These are phyloP conservation scores for Tetrahymena borealis DNA, from an alignment of 73 alveolate genomes.

Conservation along the genomic window DNA sequence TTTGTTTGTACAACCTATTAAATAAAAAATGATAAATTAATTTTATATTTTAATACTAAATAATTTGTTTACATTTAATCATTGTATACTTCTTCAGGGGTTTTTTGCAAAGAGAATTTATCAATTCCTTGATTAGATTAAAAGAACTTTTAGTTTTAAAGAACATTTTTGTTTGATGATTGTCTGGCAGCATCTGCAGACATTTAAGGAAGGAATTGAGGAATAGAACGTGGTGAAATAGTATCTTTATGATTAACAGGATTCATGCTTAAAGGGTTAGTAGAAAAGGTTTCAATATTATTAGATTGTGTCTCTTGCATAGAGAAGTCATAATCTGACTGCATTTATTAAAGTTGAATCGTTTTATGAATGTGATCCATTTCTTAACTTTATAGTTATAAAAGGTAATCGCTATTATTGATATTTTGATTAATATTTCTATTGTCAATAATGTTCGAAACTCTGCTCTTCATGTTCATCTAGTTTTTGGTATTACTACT, in stretches of 20 bases:
- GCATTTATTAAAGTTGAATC: background rate
- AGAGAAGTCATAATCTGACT: background rate
- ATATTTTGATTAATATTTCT: background rate
- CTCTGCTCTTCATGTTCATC: background rate
- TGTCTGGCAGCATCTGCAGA: background rate
- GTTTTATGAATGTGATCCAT: background rate
- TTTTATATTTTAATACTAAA: background rate
- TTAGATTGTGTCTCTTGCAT: background rate
- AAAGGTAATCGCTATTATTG: background rate
- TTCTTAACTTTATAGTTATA: background rate
- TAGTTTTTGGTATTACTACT: background rate
- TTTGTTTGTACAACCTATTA: background rate
- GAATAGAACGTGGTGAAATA: background rate
- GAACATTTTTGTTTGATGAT: background rate
- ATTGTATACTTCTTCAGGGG: background rate
- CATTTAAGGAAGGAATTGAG: background rate
- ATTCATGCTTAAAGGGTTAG: background rate
- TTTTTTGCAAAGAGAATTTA: background rate
- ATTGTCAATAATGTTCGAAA: background rate
- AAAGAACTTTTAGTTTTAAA: background rate
- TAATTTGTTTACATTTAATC: background rate
- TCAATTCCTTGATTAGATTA: background rate
- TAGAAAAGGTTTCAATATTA: background rate
- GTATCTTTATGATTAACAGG: background rate
- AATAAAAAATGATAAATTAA: background rate